Percentiles rank a stretch among this genome's conserved stretches.
Evolutionary conservation across 2,329 filamentous ascomycete species (phyloP).

Genomic region (Plenodomus tracheiphilus): DNA sequence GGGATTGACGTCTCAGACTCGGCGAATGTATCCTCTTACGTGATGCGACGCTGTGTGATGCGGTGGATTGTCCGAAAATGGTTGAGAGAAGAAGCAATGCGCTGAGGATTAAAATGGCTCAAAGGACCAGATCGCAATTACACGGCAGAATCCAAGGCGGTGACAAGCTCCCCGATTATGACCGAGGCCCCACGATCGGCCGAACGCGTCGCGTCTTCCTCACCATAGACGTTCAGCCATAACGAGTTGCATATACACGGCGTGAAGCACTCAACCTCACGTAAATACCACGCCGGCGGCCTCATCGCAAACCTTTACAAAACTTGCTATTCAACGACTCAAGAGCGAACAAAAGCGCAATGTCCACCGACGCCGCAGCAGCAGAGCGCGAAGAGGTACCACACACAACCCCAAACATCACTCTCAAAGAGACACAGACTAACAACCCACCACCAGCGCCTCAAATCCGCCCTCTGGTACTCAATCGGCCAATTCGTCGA

Average conservation of each 20-base stretch:
- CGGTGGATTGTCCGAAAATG: background rate
- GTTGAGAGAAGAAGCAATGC: background rate
- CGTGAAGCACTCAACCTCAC: no score
- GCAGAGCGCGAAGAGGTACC: slow-evolving; percentile 39
- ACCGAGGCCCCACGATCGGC: slow-evolving; percentile 22
- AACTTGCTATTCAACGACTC: no score
- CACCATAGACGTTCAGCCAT: background rate
- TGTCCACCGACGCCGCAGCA: slow-evolving; percentile 30
- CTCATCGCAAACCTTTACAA: no score
- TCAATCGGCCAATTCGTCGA: slow-evolving; percentile 69
- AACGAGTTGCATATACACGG: background rate
- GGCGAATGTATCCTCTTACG: background rate
- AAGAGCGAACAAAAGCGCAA: no score
- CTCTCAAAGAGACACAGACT: background rate
- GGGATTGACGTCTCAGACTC: background rate
- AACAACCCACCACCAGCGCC: slow-evolving; percentile 46
- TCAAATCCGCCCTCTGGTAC: slow-evolving; percentile 50
- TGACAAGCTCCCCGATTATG: slow-evolving; percentile 6
- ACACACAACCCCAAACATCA: no score
- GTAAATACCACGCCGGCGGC: no score
- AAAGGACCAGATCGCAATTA: background rate
- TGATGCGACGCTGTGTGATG: background rate
- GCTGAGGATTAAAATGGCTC: background rate
- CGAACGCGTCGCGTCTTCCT: slow-evolving; percentile 26
- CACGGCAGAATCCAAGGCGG: slow-evolving; percentile 15